These are phyloP conservation scores for Phytophthora palmivora DNA, from an alignment of 352 stramenopile genomes.

Conservation along the genomic window DNA sequence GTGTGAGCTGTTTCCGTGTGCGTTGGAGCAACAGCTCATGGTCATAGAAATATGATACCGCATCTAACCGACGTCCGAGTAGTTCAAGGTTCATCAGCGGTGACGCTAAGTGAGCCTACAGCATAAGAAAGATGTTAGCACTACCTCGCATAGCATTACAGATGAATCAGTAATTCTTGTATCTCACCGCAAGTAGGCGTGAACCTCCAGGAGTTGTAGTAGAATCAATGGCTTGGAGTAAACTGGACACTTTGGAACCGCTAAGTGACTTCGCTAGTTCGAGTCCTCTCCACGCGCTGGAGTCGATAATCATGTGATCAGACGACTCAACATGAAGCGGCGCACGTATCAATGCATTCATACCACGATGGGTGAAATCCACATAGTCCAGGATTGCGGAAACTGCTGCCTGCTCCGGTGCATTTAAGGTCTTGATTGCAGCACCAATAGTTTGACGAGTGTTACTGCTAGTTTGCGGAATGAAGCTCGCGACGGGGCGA, in stretches of 20 bases:
- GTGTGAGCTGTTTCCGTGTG: constrained; percentile 55
- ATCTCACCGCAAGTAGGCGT: constrained; percentile 64
- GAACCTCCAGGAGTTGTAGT: constrained; percentile 72
- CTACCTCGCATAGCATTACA: not conserved
- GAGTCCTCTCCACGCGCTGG: constrained; percentile 74
- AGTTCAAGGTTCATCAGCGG: constrained; percentile 67
- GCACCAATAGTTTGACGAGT: constrained; percentile 4
- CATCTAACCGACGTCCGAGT: constrained; percentile 58
- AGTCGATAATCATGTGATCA: constrained; percentile 84
- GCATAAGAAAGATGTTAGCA: constrained; percentile 5
- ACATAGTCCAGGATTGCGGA: constrained; percentile 75
- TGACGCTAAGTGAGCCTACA: constrained; percentile 67
- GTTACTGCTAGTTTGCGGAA: not conserved
- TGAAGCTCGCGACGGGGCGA: constrained; percentile 42
- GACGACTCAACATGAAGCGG: constrained; percentile 69
- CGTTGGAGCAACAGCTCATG: constrained; percentile 59
- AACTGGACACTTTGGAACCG: constrained; percentile 64
- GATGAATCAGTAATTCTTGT: not conserved
- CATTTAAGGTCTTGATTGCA: constrained; percentile 27
- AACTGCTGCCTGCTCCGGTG: constrained; percentile 45
- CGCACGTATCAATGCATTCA: constrained; percentile 37
- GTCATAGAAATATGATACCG: constrained; percentile 56
- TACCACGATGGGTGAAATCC: constrained; percentile 61
- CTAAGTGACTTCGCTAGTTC: constrained; percentile 70
- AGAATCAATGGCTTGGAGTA: constrained; percentile 72